Evolutionary conservation across 2,329 filamentous ascomycete genomes (phyloP), one percentile per base, ranked within the genome.

Genomic region (Grosmannia huntii): DNA sequence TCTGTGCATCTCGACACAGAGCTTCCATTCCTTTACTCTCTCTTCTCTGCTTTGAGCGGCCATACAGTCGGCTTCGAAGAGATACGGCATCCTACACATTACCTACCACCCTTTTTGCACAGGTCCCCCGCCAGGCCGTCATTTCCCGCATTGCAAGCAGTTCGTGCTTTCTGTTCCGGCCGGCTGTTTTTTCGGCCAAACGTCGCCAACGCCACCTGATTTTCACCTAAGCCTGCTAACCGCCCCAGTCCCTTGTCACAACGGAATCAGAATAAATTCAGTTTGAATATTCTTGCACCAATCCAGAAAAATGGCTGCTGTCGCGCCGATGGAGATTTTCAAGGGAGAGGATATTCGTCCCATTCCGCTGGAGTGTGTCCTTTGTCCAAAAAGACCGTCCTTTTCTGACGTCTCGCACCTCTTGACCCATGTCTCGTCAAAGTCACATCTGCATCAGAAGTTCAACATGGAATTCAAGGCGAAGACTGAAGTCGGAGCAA

Each of bases 381-480:
- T 96, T 64, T 97, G 92, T 69, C 86, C 87, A 41, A 89, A 86
- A 64, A 80, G 80, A 61, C 89, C 89, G 46, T 81, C 73, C 33
- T 96, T 96, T 73, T 95, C 90, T 58, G 92, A 97, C 71, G 78
- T 90, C 51, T 96, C 91, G 38, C 92, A 96, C 70, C 77, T 96
- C 44, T 81, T 97, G 67, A 97, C 92, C 14, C 92, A 97, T 68
- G 83, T 96, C 62, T 84, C 87, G 60, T 96, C 91, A 63, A 96
- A 96, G 69, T 87, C 87, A n/a, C 92, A 97, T 69, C 76, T 96
- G 38, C 85, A 90, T 60, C 82, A 89, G 68, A 84, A 89, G 66
- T 95, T 91, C 74, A 90, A 89, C 66, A 79, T 90, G 56, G 85
- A 89, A 65, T 82, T 96, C 63, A 82, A 81, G 59, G 82, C 85